Percentiles rank a stretch among this genome's conserved stretches.
Evolutionary conservation across 2,329 filamentous ascomycete genomes (phyloP).

Genomic region (Fonsecaea multimorphosa): DNA sequence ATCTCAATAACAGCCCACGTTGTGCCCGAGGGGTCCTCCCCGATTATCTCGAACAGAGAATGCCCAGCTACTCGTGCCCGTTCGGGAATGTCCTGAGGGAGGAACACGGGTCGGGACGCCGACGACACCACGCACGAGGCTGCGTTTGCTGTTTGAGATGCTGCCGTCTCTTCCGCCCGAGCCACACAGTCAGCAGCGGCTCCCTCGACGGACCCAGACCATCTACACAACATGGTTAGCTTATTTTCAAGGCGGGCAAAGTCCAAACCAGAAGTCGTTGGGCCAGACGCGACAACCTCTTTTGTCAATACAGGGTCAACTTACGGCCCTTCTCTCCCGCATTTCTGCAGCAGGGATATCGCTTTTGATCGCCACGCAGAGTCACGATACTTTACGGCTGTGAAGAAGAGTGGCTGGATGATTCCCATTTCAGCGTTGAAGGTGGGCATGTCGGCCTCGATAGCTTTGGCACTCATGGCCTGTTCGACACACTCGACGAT

Average conservation of each 20-base stretch:
- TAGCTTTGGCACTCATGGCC: conserved; percentile 1
- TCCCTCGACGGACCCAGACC: conserved; percentile 10
- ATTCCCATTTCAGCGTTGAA: conserved; percentile 16
- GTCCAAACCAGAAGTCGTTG: neutral
- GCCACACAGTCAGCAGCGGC: neutral
- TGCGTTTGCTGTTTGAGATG: neutral
- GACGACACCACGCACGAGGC: neutral
- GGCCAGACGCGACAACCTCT: neutral
- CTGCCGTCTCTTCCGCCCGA: conserved; percentile 11
- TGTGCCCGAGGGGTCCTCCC: neutral
- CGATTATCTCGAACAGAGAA: conserved; percentile 8
- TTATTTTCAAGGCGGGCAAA: neutral
- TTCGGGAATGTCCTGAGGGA: conserved; percentile 3
- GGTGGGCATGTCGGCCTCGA: conserved; percentile 2
- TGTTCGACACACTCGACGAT: conserved; percentile 16
- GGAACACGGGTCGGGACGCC: neutral
- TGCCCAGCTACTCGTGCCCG: neutral
- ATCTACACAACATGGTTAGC: neutral
- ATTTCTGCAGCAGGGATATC: conserved; percentile 11
- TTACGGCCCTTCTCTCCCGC: conserved; percentile 25
- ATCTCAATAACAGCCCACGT: conserved; percentile 7
- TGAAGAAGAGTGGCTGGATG: conserved; percentile 24
- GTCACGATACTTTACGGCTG: conserved; percentile 20
- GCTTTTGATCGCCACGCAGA: conserved; percentile 13
- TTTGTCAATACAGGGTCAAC: neutral